Base-by-base conservation (phyloP, 2,329 filamentous ascomycete species). In the Pyricularia pennisetigena region DNA sequence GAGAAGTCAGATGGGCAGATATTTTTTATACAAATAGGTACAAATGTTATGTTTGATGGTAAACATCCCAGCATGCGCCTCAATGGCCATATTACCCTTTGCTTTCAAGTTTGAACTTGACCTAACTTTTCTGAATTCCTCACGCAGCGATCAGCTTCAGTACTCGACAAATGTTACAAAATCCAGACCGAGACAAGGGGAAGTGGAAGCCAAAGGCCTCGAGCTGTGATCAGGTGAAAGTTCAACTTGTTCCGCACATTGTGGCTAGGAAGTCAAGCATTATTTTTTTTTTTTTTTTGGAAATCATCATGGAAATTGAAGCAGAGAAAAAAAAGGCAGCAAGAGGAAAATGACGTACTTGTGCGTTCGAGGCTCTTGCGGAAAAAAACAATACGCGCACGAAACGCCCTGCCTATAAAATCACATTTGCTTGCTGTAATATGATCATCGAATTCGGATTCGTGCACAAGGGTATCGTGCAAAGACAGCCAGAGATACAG, bases 171-270 rank as follows among this genome's bases (percentile, higher is more conserved):
- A 49, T 6, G 41, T 49, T 49, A 7, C 41, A n/a, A 49, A 1
- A 49, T 49, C 5, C 41, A 49, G 41, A 49, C 41, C 41, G 41
- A 49, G 41, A 49, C 7, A 4, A 49, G 41, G 20, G 41, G 20
- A 49, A 49, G 41, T n/a, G 5, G 9, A 49, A 49, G 20, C 16
- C 41, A 20, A 49, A 49, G 20, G 20, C 16, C 20, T n/a, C 41
- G 20, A 49, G 10, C n/a, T 49, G 14, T 49, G 20, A n/a, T 26
- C n/a, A 26, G 57, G 57, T 61, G 24, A 61, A 26, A 61, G 57
- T 61, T 61, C n/a, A 61, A 26, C 57, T 61, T 61, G 57, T 61
- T 61, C 57, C 57, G 57, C 57, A 61, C 57, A 61, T 61, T 61
- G 57, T 61, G 23, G 57, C 57, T 61, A 61, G 57, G 57, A 23